Base-by-base conservation (phyloP, 2,329 filamentous ascomycete species). In the Colletotrichum lupini region DNA sequence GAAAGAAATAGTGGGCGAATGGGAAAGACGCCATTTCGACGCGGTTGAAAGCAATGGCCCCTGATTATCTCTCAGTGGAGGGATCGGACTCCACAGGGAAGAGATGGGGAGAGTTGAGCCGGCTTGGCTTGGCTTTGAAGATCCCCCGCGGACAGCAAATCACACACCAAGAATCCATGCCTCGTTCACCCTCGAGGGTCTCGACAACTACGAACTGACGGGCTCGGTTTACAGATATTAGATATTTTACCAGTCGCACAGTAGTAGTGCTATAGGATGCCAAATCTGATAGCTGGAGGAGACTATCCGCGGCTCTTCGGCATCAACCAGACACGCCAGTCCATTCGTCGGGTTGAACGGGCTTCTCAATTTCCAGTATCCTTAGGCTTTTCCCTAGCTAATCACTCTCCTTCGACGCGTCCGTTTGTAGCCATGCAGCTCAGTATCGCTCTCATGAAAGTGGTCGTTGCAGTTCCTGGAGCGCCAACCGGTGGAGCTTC, bases 81-180 rank as follows among this genome's bases (percentile, higher is more conserved):
- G 69, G 14, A 11, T 30, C 26, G 57, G 22, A 52, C 55, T 73
- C 66, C 66, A 65, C 26, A 59, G 66, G 70, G 32, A 73, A 73
- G 30, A 69, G n/a, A 42, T 28, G 46, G 56, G 56, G 52, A 63
- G n/a, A 64, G 30, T 59, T 49, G 59, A 49, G 24, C 32, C 35
- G 70, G 37, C 32, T 24, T 64, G 42, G 26, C 70, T 70, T 70
- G 59, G 70, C 70, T 60, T 32, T 70, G 65, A 53, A 60, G 55
- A 60, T 64, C 30, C 68, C 68, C 62, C 68, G 30, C 55, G 53
- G 35, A 14, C 11, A 30, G 22, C 52, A 49, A 22, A 46, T 22
- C 60, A 37, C 26, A 28, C 42, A 24, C 8, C 30, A n/a, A 52
- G 42, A n/a, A 30, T 49, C 42, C 8, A 22, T 49, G 42, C 16